Evolutionary conservation across 2,329 filamentous ascomycete genomes (phyloP), one percentile per base, ranked within the genome.

Genomic region (Arthrobotrys pseudoclavata): DNA sequence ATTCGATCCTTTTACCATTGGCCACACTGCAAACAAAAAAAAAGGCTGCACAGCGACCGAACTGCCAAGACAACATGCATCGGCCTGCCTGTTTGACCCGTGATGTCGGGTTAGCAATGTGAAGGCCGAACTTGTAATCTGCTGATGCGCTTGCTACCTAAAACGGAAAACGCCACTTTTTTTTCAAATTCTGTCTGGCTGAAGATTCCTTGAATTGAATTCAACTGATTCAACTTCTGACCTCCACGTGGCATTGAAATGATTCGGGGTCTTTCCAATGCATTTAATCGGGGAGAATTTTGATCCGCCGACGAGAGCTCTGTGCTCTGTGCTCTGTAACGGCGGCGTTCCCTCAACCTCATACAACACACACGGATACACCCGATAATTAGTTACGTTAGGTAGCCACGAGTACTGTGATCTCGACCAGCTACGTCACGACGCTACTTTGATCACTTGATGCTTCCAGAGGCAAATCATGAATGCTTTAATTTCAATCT

Each of bases 1-100:
- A 31, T 37, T 42, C 31, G 15, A 57, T 37, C 22, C 26, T 20
- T 45, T 26, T 18, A 12, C 60, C 50, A 72, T 72, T 72, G 69
- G 69, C n/a, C 68, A 20, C 31, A n/a, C 10, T 7, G 9, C 34
- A 37, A 13, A 40, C 13, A 15, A 12, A 18, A 24, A 31, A 37
- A 37, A 45, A 40, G 34, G 50, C 62, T 76, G 71, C 71, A 76
- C 55, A 20, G 71, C 69, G 71, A 76, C 64, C 69, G 61, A 52
- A 64, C 64, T 20, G 71, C 63, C 64, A 69, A 69, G 63, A 34
- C 47, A 22, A 63, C 34, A 57, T 69, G 71, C 71, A 62, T 67
- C 50, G 69, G 69, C 52, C 34, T 40, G 26, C 34, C 50, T 48
- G 60, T 70, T 22, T 15, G 63, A 61, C 55, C 55, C 70, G 55